Conservation (phyloP, 140 eudicot genomes). For the Erigeron philadelphicus region DNA sequence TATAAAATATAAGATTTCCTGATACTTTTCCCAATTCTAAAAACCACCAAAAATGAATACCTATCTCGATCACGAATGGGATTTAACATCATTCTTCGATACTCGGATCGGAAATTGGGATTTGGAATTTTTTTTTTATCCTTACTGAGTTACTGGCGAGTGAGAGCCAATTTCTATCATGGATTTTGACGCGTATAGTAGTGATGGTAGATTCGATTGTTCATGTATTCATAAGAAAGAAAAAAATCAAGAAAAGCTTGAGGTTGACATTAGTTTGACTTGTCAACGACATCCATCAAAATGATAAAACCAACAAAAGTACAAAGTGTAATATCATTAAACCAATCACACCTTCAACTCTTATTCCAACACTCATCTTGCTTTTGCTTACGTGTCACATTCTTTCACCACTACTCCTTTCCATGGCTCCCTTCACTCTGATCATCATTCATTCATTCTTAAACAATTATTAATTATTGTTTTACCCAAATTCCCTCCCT, state of each 20-base stretch:
- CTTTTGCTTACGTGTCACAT: slow-evolving; percentile 46
- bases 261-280: slow-evolving; percentile 31
- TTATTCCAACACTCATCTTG: slow-evolving; percentile 31
- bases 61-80: too few species aligned
- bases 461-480: neutral
- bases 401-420: slow-evolving; percentile 32
- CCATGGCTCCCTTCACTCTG: slow-evolving; percentile 15
- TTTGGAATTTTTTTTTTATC: too few species aligned
- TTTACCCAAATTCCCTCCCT: too few species aligned
- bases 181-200: too few species aligned
- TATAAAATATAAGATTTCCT: too few species aligned
- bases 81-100: too few species aligned
- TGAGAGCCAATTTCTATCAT: too few species aligned
- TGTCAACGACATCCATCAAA: slow-evolving; percentile 23
- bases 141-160: too few species aligned
- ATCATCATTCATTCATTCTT: neutral
- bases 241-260: neutral
- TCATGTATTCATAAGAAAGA: neutral
- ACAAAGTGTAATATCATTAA: slow-evolving; percentile 6
- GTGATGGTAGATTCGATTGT: too few species aligned
- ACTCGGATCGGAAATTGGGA: too few species aligned
- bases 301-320: neutral
- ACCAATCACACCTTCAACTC: slow-evolving; percentile 46
- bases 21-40: too few species aligned
- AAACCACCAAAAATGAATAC: too few species aligned